Evolutionary conservation across 2,329 filamentous ascomycete genomes (phyloP), one percentile per base, ranked within the genome.

Genomic region (Xenosphaeropsis pyriputrescens): DNA sequence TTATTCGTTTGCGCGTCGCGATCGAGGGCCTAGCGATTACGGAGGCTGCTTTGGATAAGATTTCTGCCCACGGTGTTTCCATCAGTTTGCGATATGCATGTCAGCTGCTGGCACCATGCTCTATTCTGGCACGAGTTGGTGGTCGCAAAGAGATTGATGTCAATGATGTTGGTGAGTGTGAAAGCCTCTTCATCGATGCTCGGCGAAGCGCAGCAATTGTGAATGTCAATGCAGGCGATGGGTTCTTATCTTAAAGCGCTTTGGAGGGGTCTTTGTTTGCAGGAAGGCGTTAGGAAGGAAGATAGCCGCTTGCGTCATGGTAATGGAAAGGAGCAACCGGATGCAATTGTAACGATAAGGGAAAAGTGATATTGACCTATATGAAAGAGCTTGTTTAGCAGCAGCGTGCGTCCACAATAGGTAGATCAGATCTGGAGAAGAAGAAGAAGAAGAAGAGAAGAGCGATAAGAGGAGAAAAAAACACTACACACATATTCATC

Each of bases 21-120:
- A 89, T 82, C 7, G 88, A 95, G 62, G 75, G 75, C 35, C 75
- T 94, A 33, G 69, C 73, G 44, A 76, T 96, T 47, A 78, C 75
- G 31, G 85, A 93, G 36, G 74, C 77, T 15, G 91, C 91, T 18
- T 70, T 96, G 42, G 81, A 91, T 50, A 91, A 85, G 64, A 76
- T 98, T 50, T 75, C 85, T 32, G 75, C 83, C 53, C 79, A 93
- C 50, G 91, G 91, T 47, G 85, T 85, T 52, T 81, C 79, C 50
- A 86, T 95, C 54, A 93, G 84, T 57, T 61, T 98, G 61, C 70
- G 91, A 48, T 98, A 98, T 63, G 89, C 88, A 48, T 65, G 98
- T 56, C 91, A 96, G 63, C 64, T 98, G 48, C 68, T 98, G 50
- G 54, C 58, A 31, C 50, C 59, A 39, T 56, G 55, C 45, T 79